Conservation (phyloP, 768 basidiomycete species). For the Imleria badia region DNA sequence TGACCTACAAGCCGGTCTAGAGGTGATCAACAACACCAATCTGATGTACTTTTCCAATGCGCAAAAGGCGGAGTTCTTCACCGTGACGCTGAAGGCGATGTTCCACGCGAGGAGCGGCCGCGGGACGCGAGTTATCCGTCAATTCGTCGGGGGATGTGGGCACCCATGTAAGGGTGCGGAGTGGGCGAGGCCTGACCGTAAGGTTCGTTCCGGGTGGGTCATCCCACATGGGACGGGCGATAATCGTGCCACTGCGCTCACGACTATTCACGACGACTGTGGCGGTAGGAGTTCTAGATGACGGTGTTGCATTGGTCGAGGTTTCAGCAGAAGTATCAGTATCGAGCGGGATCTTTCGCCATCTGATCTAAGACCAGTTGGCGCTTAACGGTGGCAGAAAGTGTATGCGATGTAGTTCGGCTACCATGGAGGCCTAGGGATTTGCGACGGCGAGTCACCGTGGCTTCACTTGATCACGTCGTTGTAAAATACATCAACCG, state of each 20-base stretch:
- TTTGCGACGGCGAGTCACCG: too few relatives aligned
- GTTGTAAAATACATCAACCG: too few relatives aligned
- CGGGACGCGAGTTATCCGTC: constrained; percentile 55
- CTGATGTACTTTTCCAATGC: constrained; percentile 92
- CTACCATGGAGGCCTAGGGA: too few relatives aligned
- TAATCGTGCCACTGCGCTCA: constrained; percentile 74
- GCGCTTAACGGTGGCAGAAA: too few relatives aligned
- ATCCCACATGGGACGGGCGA: constrained; percentile 66
- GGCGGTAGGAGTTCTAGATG: constrained; percentile 59
- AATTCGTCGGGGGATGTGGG: constrained; percentile 43
- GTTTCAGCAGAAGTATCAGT: constrained; percentile 63
- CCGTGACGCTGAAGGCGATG: constrained; percentile 98
- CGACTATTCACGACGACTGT: constrained; percentile 58
- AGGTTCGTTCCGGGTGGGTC: constrained; percentile 24
- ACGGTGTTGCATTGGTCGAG: constrained; percentile 60
- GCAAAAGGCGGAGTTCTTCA: constrained; percentile 99
- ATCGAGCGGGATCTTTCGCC: too few relatives aligned
- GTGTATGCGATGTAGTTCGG: too few relatives aligned
- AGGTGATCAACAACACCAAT: constrained; percentile 99
- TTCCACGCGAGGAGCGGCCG: constrained; percentile 88
- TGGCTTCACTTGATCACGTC: too few relatives aligned
- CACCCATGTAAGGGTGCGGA: constrained; percentile 31
- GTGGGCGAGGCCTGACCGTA: constrained; percentile 31
- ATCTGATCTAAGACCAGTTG: too few relatives aligned
- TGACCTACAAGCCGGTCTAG: constrained; percentile 90